Evolutionary conservation across 2,329 filamentous ascomycete genomes (phyloP).

Genomic region (Annulohypoxylon truncatum): DNA sequence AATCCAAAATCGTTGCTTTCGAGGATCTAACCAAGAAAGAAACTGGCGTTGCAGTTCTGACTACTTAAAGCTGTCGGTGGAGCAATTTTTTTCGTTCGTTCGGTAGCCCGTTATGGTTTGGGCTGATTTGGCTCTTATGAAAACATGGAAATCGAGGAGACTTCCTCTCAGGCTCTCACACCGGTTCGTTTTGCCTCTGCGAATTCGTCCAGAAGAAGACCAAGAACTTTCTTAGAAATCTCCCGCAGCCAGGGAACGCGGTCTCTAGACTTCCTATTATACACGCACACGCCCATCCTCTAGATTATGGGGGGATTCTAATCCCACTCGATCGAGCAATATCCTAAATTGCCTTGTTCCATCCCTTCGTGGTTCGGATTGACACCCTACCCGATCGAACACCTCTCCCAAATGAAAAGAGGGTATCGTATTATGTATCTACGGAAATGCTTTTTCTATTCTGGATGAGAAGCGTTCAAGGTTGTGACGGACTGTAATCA

Average conservation of each 20-base stretch:
- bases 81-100: conserved; percentile 32
- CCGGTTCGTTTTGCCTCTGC: conserved; percentile 25
- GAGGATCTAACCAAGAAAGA: conserved; percentile 30
- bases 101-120: conserved; percentile 39
- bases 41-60: conserved; percentile 27
- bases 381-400: conserved; percentile 44
- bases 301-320: conserved; percentile 12
- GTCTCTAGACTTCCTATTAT: conserved; percentile 40
- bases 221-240: conserved; percentile 36
- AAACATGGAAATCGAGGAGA: conserved; percentile 27
- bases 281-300: conserved; percentile 35
- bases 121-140: conserved; percentile 27
- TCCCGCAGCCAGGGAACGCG: conserved; percentile 26
- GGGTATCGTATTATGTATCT: conserved; percentile 31
- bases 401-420: conserved; percentile 41
- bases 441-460: conserved; percentile 23
- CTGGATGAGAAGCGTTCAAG: conserved; percentile 17
- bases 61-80: conserved; percentile 40
- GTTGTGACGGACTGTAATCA: conserved; percentile 38
- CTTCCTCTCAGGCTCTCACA: conserved; percentile 26
- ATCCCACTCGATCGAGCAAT: conserved; percentile 14
- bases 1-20: conserved; percentile 4
- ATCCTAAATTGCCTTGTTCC: conserved; percentile 25
- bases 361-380: conserved; percentile 40
- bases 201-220: conserved; percentile 29